Evolutionary conservation across 2,329 filamentous ascomycete genomes (phyloP), one percentile per base, ranked within the genome.

Genomic region (Thelonectria olida): DNA sequence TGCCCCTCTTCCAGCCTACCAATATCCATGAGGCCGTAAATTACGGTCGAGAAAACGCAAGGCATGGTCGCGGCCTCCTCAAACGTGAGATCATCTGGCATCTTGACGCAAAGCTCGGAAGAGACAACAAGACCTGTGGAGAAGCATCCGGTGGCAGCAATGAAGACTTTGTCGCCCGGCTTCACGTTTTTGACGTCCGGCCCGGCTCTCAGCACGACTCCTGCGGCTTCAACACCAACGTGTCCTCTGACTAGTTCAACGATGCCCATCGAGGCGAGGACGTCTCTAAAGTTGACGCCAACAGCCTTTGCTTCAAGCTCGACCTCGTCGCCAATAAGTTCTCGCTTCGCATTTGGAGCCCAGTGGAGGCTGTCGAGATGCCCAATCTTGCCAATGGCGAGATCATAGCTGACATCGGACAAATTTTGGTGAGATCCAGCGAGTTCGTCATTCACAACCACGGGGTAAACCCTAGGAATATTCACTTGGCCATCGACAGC

Each of bases 41-140:
- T 69, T 0, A 74, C 78, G 0, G 79, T 81, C 7, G 63, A 54
- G 38, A 68, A 80, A 1, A 75, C 73, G 6, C 74, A 63, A 0
- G 78, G 77, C 41, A 81, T 65, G 0, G 76, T 73, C 4, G 77
- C 76, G 1, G 73, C 79, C 3, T 74, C 70, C 23, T 73, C 73
- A 17, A 79, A 80, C 3, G 55, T 63, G 63, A 81, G 65, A 22
- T 54, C 39, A 2, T 74, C 73, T 0, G 78, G 77, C 7, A 83
- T 78, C 5, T 28, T 50, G 9, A 72, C 70, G 41, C 67, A 71
- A 2, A 71, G 68, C 67, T 2, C 66, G 60, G 17, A 71, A 67
- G 64, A 66, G 42, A 67, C 73, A 57, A 57, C 72, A 9, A 70
- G 76, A 25, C 55, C 76, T 73, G 48, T 72, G 54, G 56, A 68